phyloP scores from a whole-genome alignment of 805 yeast species.

The Diddensiella santjacobensis region DNA sequence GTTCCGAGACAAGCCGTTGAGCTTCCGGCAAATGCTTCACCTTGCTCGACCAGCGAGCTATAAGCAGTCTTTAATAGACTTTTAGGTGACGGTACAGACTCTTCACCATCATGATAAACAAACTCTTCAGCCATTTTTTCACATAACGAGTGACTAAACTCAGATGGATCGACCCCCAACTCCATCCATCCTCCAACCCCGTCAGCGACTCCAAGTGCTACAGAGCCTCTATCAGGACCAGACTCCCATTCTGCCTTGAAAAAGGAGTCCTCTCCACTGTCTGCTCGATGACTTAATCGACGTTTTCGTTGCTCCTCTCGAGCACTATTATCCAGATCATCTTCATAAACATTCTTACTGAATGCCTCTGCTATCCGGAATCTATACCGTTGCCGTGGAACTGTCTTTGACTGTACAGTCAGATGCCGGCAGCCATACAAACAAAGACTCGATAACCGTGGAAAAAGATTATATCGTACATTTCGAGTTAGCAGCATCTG shows the following conservation, averaged over 20 bases:
- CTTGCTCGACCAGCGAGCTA: conserved; percentile 46
- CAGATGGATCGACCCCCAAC: conserved; percentile 84
- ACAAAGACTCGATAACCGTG: too few species aligned
- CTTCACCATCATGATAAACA: conserved; percentile 20
- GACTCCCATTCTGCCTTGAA: conserved; percentile 6
- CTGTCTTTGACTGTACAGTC: neutral
- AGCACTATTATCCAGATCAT: neutral
- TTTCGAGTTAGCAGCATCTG: too few species aligned
- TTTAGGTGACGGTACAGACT: conserved; percentile 37
- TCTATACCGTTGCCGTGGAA: conserved; percentile 1
- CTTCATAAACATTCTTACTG: neutral
- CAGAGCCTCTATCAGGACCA: conserved; percentile 16
- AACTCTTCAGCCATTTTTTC: conserved; percentile 45
- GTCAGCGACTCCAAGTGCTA: conserved; percentile 51
- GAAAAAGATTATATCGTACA: too few species aligned
- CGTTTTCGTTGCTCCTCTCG: neutral
- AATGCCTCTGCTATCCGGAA: conserved; percentile 3
- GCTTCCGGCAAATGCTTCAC: conserved; percentile 80
- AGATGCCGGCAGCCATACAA: neutral
- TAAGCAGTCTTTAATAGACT: conserved; percentile 56
- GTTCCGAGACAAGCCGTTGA: conserved; percentile 89
- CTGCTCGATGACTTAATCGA: neutral
- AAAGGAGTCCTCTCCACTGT: conserved; percentile 15
- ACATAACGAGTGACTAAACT: conserved; percentile 79
- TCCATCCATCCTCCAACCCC: conserved; percentile 99